Percentiles rank a stretch among this genome's conserved stretches.
Evolutionary conservation across 2,329 filamentous ascomycete species (phyloP).

Genomic region (Coleophoma eucalyptorum): DNA sequence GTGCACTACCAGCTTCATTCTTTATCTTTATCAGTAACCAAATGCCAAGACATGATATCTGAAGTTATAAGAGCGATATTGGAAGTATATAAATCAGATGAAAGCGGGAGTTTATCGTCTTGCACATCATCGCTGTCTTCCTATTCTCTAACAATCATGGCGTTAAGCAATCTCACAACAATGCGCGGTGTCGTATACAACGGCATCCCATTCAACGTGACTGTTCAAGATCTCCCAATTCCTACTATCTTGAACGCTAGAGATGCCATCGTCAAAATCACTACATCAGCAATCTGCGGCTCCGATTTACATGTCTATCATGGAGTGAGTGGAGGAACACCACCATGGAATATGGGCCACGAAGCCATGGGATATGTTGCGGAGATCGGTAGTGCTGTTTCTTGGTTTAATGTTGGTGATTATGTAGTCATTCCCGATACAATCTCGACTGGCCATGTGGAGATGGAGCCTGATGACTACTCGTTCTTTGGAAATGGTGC

Average conservation of each 20-base stretch:
- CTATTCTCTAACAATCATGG: background rate
- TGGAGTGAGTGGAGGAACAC: conserved; percentile 29
- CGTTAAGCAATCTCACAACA: background rate
- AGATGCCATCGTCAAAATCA: conserved; percentile 45
- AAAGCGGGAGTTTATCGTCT: no score
- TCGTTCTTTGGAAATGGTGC: background rate
- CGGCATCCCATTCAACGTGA: conserved; percentile 37
- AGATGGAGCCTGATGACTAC: background rate
- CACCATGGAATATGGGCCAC: conserved; percentile 37
- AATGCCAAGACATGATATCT: no score
- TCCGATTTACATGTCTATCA: conserved; percentile 49
- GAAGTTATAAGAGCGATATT: no score
- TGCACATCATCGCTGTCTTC: no score
- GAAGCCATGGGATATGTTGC: conserved; percentile 48
- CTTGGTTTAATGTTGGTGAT: conserved; percentile 42
- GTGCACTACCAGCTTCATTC: no score
- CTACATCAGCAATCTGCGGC: conserved; percentile 46
- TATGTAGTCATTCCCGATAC: conserved; percentile 46
- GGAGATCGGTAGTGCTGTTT: conserved; percentile 38
- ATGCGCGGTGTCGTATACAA: conserved; percentile 15
- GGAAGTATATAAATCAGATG: no score
- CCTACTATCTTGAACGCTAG: conserved; percentile 35
- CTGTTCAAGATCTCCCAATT: conserved; percentile 46
- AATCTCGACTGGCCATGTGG: conserved; percentile 16
- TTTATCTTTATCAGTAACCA: no score